These are phyloP conservation scores for Hypoxylon sp. DNA, from an alignment of 2,329 filamentous ascomycete genomes.

Conservation along the genomic window DNA sequence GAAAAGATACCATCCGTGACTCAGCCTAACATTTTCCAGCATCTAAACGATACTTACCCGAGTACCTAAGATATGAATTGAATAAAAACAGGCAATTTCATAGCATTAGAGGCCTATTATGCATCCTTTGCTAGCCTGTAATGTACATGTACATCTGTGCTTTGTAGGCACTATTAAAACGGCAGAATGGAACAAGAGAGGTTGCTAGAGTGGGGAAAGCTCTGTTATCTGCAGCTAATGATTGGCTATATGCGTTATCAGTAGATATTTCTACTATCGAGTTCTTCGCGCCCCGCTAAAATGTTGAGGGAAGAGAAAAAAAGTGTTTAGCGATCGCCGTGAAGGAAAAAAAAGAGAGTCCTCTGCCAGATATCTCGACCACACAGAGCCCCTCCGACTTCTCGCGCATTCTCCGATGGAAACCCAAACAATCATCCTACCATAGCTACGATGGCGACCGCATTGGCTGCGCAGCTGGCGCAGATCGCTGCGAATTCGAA, in stretches of 20 bases:
- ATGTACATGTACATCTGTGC: too few species aligned
- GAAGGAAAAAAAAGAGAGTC: slow-evolving; percentile 25
- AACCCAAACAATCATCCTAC: background rate
- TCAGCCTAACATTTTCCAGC: background rate
- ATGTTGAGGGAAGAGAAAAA: slow-evolving; percentile 34
- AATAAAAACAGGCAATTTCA: background rate
- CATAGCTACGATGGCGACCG: slow-evolving; percentile 71
- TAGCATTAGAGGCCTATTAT: too few species aligned
- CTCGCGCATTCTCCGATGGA: slow-evolving; percentile 30
- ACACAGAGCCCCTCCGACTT: slow-evolving; percentile 7
- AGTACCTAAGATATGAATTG: background rate
- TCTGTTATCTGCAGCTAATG: slow-evolving; percentile 20
- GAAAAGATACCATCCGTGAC: background rate
- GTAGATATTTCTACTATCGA: slow-evolving; percentile 29
- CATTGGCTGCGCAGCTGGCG: slow-evolving; percentile 92
- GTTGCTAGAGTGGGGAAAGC: slow-evolving; percentile 8
- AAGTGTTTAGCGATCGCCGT: slow-evolving; percentile 27
- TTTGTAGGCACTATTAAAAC: slow-evolving; percentile 1
- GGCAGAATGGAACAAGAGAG: slow-evolving; percentile 2
- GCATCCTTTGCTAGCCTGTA: too few species aligned
- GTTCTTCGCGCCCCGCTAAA: slow-evolving; percentile 41
- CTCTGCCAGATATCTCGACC: slow-evolving; percentile 4
- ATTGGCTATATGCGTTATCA: slow-evolving; percentile 40
- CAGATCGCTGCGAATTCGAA: slow-evolving; percentile 90
- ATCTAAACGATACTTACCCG: too few species aligned